Percentiles rank a stretch among this genome's conserved stretches.
phyloP scores from a whole-genome alignment of 139 green algal species.

The Coccomyxa sp. region DNA sequence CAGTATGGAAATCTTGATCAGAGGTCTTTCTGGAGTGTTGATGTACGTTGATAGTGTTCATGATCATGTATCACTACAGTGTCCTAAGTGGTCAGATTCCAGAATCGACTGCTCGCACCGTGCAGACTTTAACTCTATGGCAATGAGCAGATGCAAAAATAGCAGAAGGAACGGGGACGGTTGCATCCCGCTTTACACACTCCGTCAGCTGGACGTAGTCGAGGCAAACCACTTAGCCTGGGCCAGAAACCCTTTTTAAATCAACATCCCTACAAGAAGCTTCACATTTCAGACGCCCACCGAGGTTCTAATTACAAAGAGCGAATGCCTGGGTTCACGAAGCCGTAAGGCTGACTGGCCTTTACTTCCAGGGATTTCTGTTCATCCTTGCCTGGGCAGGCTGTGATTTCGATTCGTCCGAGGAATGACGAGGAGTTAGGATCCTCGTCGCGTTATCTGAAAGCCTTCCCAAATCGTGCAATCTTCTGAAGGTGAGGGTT shows the following conservation, averaged over 20 bases:
- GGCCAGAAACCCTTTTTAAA: too few relatives aligned
- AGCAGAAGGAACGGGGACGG: too few relatives aligned
- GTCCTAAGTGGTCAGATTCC: background rate
- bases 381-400: background rate
- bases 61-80: background rate
- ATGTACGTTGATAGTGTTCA: background rate
- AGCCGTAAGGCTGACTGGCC: too few relatives aligned
- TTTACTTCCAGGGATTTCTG: background rate
- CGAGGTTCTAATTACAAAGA: too few relatives aligned
- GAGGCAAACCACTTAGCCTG: too few relatives aligned
- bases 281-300: too few relatives aligned
- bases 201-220: too few relatives aligned
- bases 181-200: too few relatives aligned
- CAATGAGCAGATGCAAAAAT: too few relatives aligned
- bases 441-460: background rate
- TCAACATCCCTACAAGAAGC: too few relatives aligned
- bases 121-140: background rate
- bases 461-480: background rate
- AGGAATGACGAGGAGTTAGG: background rate
- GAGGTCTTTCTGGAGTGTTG: background rate
- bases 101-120: background rate
- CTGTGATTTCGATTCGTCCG: background rate
- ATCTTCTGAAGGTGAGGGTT: background rate
- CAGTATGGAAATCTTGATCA: background rate
- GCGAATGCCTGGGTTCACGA: too few relatives aligned